Base-by-base conservation (phyloP, 2,329 filamentous ascomycete species). In the Aphanocladium album region DNA sequence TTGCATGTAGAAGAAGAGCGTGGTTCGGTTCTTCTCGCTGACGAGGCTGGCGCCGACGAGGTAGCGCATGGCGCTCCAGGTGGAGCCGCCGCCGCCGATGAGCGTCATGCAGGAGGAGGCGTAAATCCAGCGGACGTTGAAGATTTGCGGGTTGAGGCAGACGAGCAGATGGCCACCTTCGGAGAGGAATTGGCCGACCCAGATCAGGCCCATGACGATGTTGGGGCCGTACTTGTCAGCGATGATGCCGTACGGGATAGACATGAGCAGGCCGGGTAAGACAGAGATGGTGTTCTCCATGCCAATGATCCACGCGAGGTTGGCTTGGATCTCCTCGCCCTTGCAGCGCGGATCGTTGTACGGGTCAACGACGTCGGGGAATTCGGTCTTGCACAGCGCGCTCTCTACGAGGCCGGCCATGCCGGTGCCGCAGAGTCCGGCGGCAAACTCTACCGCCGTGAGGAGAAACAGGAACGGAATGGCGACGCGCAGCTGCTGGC, bases 281-380 rank as follows among this genome's bases (percentile, higher is more conserved):
- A 62, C 30, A 2, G 54, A 51, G 5, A 62, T 27, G 2, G 55
- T 62, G 3, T 21, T 59, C 50, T 62, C 55, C 43, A 53, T 39
- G 30, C 55, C 60, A 23, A 58, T 59, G 25, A 59, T 58, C 50
- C 49, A 59, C 6, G 56, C 55, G 5, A 62, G 60, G 17, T 56
- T 30, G 9, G 50, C 55, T 50, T 62, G 60, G 12, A 62, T 43
- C 11, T 11, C 50, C n/a, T 50, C 50, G 41, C 37, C 9, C 50
- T 62, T 62, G 60, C 60, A 62, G 39, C 54, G 54, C 16, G 39
- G 16, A 19, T 62, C 60, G 55, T 45, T 33, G 56, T 58, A 58
- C 8, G 54, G 49, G 21, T 58, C 54, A 37, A 37, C 47, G 1
- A 58, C 50, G 8, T 54, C 39, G 16, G 47, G 54, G n/a, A 49